These are phyloP conservation scores for Solanum appendiculatum DNA, from an alignment of 257 asterid species.

Conservation along the genomic window DNA sequence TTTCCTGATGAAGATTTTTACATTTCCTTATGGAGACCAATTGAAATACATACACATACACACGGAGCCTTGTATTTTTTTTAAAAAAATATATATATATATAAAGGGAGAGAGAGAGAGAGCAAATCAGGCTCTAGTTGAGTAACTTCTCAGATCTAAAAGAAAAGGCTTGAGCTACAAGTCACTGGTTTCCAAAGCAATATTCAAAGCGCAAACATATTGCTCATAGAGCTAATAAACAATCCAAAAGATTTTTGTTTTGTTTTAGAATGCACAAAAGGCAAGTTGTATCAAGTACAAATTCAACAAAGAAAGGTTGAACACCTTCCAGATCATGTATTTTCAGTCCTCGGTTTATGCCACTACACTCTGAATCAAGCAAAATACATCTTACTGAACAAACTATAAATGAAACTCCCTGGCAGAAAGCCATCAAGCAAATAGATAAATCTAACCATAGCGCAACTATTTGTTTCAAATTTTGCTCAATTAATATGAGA, in stretches of 20 bases:
- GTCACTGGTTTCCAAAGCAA: no score
- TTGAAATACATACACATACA: not conserved
- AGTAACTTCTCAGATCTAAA: not conserved
- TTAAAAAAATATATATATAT: no score
- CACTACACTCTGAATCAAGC: not conserved
- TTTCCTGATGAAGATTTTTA: not conserved
- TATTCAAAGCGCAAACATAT: no score
- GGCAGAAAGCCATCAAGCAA: not conserved
- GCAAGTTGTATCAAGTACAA: not conserved
- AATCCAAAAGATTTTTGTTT: not conserved
- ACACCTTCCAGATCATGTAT: not conserved
- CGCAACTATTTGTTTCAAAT: not conserved
- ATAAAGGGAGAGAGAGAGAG: no score
- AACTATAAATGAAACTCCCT: not conserved
- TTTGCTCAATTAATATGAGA: not conserved
- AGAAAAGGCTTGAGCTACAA: no score
- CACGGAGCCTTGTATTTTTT: no score
- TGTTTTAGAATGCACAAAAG: not conserved
- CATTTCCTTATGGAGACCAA: not conserved
- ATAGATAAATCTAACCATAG: not conserved
- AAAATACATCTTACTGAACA: not conserved
- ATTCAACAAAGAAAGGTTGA: not conserved
- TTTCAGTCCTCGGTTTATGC: not conserved
- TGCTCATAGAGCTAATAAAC: not conserved
- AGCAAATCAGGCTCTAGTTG: not conserved